Evolutionary conservation across 2,329 filamentous ascomycete species (phyloP).

Genomic region (Cryphonectria nitschkei): DNA sequence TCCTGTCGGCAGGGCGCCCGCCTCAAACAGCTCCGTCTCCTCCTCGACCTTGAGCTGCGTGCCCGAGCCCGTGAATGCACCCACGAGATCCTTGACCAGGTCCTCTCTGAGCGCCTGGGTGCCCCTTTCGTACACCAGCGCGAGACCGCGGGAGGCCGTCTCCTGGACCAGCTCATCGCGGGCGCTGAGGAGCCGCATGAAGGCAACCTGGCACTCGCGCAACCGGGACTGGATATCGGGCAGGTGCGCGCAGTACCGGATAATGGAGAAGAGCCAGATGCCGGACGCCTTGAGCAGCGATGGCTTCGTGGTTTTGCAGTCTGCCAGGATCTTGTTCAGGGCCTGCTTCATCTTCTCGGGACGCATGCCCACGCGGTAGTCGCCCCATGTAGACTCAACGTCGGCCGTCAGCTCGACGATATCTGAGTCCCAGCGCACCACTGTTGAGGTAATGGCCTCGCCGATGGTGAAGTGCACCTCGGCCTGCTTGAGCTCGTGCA

Average conservation of each 20-base stretch:
- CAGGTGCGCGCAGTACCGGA: constrained; percentile 88
- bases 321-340: constrained; percentile 72
- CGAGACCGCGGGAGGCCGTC: constrained; percentile 85
- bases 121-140: constrained; percentile 93
- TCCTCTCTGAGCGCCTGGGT: constrained; percentile 79
- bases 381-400: constrained; percentile 58
- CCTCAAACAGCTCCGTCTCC: constrained; percentile 92
- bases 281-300: constrained; percentile 88
- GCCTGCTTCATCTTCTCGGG: constrained; percentile 53
- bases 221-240: constrained; percentile 73
- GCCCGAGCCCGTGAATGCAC: constrained; percentile 81
- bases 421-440: constrained; percentile 82
- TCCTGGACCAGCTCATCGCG: constrained; percentile 95
- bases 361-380: constrained; percentile 42
- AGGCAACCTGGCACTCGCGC: constrained; percentile 80
- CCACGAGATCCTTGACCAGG: constrained; percentile 84
- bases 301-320: constrained; percentile 85
- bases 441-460: constrained; percentile 79
- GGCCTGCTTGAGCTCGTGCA: constrained; percentile 83
- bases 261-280: constrained; percentile 90
- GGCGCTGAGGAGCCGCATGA: constrained; percentile 84
- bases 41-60: constrained; percentile 80
- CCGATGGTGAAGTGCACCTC: constrained; percentile 92
- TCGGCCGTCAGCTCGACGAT: constrained; percentile 76
- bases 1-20: constrained; percentile 85